These are phyloP conservation scores for Phialophora macrospora DNA, from an alignment of 2,329 filamentous ascomycete genomes.

Conservation along the genomic window DNA sequence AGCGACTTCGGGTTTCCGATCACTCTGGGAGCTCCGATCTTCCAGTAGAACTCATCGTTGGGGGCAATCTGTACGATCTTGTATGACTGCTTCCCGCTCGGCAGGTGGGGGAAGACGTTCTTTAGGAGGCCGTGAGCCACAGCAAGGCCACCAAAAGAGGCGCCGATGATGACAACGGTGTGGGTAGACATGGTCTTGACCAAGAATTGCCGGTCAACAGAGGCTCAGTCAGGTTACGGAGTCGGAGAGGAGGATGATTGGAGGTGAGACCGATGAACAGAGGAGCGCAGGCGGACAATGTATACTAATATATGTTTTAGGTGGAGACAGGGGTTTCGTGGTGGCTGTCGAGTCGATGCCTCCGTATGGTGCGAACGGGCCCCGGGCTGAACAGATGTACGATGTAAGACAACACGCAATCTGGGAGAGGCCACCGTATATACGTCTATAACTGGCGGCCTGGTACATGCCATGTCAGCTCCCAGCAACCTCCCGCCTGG, in stretches of 20 bases:
- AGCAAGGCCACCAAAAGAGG: constrained; percentile 45
- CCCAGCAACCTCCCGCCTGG: neutral
- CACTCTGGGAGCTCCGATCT: constrained; percentile 59
- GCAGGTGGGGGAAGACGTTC: constrained; percentile 40
- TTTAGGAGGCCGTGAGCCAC: constrained; percentile 48
- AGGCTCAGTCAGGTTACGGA: neutral
- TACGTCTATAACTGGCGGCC: neutral
- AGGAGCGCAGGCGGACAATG: constrained; percentile 16
- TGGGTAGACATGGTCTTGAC: constrained; percentile 23
- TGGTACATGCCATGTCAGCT: neutral
- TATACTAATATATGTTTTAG: neutral
- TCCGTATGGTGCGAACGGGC: neutral
- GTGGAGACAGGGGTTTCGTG: constrained; percentile 11
- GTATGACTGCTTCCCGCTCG: constrained; percentile 47
- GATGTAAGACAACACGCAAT: constrained; percentile 10
- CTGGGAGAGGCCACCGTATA: constrained; percentile 3
- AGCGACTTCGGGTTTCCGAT: constrained; percentile 56
- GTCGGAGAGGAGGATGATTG: neutral
- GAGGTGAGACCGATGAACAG: neutral
- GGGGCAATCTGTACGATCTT: constrained; percentile 62
- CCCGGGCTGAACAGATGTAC: constrained; percentile 4
- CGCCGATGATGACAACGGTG: constrained; percentile 48
- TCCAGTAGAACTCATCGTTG: constrained; percentile 59
- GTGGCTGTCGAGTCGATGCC: constrained; percentile 1
- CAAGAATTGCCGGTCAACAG: neutral